Percentiles rank a stretch among this genome's conserved stretches.
These are phyloP conservation scores for Albifimbria verrucaria DNA, from an alignment of 2,329 filamentous ascomycete genomes.

Conservation along the genomic window DNA sequence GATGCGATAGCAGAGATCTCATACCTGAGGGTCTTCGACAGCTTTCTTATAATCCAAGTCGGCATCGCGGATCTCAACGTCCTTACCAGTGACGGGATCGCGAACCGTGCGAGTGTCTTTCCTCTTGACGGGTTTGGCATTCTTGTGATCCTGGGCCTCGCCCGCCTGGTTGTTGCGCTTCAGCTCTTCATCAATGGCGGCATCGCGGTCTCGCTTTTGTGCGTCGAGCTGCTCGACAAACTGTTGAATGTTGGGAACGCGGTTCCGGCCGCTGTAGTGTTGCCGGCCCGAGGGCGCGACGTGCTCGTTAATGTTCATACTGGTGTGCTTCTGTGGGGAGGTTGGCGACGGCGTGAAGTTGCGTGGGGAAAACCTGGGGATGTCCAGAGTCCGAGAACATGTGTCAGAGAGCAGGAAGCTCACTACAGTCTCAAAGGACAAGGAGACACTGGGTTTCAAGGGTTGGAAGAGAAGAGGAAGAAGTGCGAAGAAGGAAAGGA, in stretches of 20 bases:
- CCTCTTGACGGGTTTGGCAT: conserved; percentile 30
- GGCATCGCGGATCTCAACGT: conserved; percentile 83
- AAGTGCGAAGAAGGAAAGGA: background rate
- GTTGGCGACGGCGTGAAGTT: background rate
- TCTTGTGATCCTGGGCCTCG: conserved; percentile 41
- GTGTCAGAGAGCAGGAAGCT: background rate
- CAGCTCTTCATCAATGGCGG: conserved; percentile 60
- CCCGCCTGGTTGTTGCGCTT: conserved; percentile 32
- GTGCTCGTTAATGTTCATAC: conserved; percentile 38
- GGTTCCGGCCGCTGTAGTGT: conserved; percentile 80
- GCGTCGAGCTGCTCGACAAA: conserved; percentile 76
- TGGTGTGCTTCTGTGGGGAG: background rate
- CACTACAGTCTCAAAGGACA: background rate
- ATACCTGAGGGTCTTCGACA: conserved; percentile 68
- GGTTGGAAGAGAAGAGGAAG: background rate
- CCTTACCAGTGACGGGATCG: conserved; percentile 82
- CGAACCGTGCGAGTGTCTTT: conserved; percentile 68
- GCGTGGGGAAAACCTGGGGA: no score
- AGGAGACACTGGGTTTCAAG: background rate
- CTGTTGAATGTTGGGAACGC: conserved; percentile 82
- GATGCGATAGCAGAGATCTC: conserved; percentile 5
- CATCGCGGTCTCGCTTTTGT: conserved; percentile 75
- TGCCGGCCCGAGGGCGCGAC: conserved; percentile 47
- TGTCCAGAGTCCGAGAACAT: background rate
- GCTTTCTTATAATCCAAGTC: conserved; percentile 65